phyloP scores from a whole-genome alignment of 176 grass and related monocot genomes.

The Zea luxurians region DNA sequence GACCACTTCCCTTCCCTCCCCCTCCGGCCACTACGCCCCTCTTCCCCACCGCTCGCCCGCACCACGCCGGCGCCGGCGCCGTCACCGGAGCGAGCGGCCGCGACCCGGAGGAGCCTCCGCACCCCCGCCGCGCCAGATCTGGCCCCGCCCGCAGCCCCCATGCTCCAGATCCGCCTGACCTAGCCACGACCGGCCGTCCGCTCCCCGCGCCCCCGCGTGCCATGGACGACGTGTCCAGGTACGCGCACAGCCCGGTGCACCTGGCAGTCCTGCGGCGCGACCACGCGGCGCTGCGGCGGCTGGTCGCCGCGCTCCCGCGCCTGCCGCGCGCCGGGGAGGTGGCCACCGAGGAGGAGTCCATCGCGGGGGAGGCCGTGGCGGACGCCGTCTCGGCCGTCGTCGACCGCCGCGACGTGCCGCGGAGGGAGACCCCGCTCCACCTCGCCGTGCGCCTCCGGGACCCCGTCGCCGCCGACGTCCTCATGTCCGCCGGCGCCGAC shows the following conservation, averaged over 20 bases:
- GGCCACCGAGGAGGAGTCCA: constrained; percentile 59
- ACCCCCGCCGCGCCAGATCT: constrained; percentile 22
- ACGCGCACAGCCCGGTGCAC: constrained; percentile 79
- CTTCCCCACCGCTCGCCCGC: neutral
- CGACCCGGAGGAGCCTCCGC: neutral
- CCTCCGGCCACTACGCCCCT: neutral
- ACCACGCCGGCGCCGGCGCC: constrained; percentile 23
- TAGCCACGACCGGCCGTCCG: neutral
- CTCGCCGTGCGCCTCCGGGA: constrained; percentile 86
- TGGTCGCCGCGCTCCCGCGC: constrained; percentile 53
- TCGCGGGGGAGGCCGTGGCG: constrained; percentile 60
- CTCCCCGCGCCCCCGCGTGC: neutral
- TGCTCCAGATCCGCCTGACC: constrained; percentile 52
- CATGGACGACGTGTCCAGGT: constrained; percentile 84
- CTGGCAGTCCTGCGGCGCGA: constrained; percentile 71
- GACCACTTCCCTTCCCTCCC: constrained; percentile 42
- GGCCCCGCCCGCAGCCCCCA: constrained; percentile 1
- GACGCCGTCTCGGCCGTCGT: constrained; percentile 69
- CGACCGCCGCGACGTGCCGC: constrained; percentile 87
- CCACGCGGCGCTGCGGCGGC: constrained; percentile 52
- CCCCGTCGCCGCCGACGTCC: constrained; percentile 68
- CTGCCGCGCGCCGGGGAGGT: constrained; percentile 79
- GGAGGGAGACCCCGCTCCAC: constrained; percentile 88
- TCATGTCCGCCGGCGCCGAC: constrained; percentile 87
- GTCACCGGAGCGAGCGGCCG: constrained; percentile 2